Evolutionary conservation across 164 flowering plant genomes (phyloP), one percentile per base, ranked within the genome.

Genomic region (Stephania japonica): DNA sequence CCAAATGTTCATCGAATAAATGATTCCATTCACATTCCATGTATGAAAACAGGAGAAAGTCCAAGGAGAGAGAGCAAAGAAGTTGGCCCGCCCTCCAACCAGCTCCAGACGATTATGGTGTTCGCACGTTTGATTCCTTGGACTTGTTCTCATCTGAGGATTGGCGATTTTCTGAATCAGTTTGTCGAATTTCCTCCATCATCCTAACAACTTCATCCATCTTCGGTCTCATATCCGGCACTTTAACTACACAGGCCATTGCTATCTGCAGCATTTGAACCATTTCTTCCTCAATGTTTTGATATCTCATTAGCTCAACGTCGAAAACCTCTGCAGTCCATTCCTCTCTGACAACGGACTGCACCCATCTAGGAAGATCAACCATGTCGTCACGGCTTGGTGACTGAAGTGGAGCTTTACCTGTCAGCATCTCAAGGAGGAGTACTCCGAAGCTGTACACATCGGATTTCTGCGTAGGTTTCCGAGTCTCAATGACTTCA

Each of bases 281-380:
- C 98, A 92, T 91, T 78, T 92, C 96, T 69, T 89, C 97, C 78
- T 91, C 91, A 1, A 84, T 88, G 72, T 83, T 86, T 68, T 87
- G 89, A 73, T 85, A 81, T 73, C 88, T 80, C 70, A 89, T 88
- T 72, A 93, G 87, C 82, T 93, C 94, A 5, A 87, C 78, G 68
- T 93, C 98, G 42, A 91, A 93, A 8, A 93, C 93, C 82, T 93
- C 98, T 0, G 93, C 87, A 1, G 88, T 91, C 98, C 98, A 91
- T 78, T 91, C 96, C 77, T 91, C 96, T 9, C 88, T 72, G 18
- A 89, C 97, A 0, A 89, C 83, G 7, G 96, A 89, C 71, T 91
- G 96, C 9, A 93, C 96, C 98, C 97, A 93, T 70, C 98, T 81
- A 0, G 98, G 96, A n/a, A 93, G 87, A 81, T 93, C 98, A 1